Evolutionary conservation across 306 rosid genomes (phyloP).

Genomic region (Canavalia ensiformis): DNA sequence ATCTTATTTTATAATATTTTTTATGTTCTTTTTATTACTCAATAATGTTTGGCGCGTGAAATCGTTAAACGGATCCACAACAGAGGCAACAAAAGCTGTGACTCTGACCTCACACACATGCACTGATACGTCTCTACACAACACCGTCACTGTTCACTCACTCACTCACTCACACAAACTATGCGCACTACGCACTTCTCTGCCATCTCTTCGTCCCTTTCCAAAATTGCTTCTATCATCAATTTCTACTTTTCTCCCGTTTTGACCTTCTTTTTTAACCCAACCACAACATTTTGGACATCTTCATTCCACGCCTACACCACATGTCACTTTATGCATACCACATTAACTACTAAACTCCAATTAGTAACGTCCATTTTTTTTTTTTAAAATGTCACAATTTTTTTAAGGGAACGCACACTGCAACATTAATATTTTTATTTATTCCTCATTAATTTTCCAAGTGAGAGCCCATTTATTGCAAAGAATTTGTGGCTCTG

Average conservation of each 20-base stretch:
- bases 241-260: background rate
- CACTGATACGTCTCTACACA: constrained; percentile 44
- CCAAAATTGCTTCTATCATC: constrained; percentile 16
- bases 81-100: constrained; percentile 44
- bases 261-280: background rate
- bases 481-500: constrained; percentile 36
- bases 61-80: background rate
- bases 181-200: background rate
- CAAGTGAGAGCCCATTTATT: constrained; percentile 27
- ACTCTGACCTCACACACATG: constrained; percentile 59
- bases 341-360: background rate
- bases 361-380: background rate
- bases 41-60: constrained; percentile 18
- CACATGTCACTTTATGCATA: background rate
- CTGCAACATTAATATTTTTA: background rate
- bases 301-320: background rate
- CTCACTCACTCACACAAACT: background rate
- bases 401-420: background rate
- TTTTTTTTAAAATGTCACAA: background rate
- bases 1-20: background rate
- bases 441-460: constrained; percentile 18
- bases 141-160: background rate
- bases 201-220: background rate
- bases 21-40: too few relatives aligned
- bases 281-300: constrained; percentile 1